A percentile compares a stretch with the other conserved stretches of the same genome.
Conservation (phyloP, 805 yeast genomes). For the Blastobotrys robertii region DNA sequence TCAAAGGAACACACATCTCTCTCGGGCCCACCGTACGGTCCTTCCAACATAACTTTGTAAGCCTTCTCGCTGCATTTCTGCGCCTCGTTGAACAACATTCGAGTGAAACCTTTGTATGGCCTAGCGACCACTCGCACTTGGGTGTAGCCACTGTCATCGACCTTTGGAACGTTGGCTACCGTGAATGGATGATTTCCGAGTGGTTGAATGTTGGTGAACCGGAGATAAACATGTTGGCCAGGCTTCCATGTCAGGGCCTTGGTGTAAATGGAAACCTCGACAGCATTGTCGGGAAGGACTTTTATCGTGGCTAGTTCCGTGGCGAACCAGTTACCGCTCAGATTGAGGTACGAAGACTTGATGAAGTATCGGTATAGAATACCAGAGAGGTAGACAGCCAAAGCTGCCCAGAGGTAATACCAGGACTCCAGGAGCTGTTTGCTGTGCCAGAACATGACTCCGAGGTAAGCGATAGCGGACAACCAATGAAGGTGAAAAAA, state of each 20-base stretch:
- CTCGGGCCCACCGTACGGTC: constrained; percentile 38
- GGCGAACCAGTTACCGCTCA: constrained; percentile 11
- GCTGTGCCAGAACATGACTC: constrained; percentile 13
- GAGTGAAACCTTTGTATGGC: constrained; percentile 12
- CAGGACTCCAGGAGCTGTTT: constrained; percentile 9
- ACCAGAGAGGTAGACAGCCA: constrained; percentile 11
- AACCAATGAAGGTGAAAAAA: constrained; percentile 16
- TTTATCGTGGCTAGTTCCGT: constrained; percentile 7
- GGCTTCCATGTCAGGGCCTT: constrained; percentile 10
- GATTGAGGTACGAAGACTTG: constrained; percentile 11
- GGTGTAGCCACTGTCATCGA: constrained; percentile 1
- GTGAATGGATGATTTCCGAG: constrained; percentile 16
- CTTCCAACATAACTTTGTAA: constrained; percentile 31
- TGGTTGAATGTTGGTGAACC: constrained; percentile 11
- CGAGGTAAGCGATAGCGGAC: constrained; percentile 12
- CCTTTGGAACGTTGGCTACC: constrained; percentile 8
- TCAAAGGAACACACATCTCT: constrained; percentile 37
- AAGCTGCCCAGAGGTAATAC: constrained; percentile 10
- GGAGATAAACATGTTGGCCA: constrained; percentile 13
- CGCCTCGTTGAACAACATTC: constrained; percentile 5
- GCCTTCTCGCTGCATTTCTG: constrained; percentile 1
- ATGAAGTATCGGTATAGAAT: constrained; percentile 9
- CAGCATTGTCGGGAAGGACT: constrained; percentile 4
- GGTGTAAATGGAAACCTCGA: not conserved
- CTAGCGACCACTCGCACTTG: constrained; percentile 34